Evolutionary conservation across 2,329 filamentous ascomycete genomes (phyloP), one percentile per base, ranked within the genome.

Genomic region (Cadophora luteo-olivacea): DNA sequence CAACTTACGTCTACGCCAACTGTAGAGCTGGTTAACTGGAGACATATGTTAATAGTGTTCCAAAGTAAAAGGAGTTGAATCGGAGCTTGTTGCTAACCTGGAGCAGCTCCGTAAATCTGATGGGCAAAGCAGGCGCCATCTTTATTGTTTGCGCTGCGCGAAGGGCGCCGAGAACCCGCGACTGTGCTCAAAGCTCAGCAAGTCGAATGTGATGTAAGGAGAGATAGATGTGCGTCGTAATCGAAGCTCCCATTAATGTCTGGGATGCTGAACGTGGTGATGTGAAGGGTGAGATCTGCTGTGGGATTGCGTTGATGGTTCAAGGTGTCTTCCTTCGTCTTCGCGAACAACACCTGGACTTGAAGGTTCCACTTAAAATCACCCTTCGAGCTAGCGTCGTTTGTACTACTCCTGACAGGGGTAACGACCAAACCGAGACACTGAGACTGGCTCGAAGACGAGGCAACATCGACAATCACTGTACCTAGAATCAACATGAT

Each of bases 91-190:
- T 92, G 0, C 93, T 92, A 58, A 91, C 89, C 85, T 94, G 92
- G 81, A 95, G 87, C 79, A 95, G 88, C 89, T 97, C 94, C 81
- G 91, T 92, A 83, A 97, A 97, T 86, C 93, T 94, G 84, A 97
- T 97, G 79, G 92, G 93, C 79, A 97, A 86, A 82, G 90, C 87
- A 80, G 89, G 74, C 68, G 72, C 75, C 77, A 78, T 78, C 67
- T 75, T 74, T 69, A 69, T 64, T 65, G 62, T 70, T 71, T 73
- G 72, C 72, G 71, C 70, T 69, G 72, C 70, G 66, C 70, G 61
- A 72, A 67, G 61, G 73, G 75, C 75, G 75, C 73, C 70, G 65
- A 62, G 49, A 55, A 70, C 67, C 69, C 64, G 65, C 67, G 71
- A 70, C 55, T 65, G 75, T 73, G 68, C 73, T 75, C 75, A 75